phyloP scores from a whole-genome alignment of 2,329 filamentous ascomycete species.

The Neonectria punicea region DNA sequence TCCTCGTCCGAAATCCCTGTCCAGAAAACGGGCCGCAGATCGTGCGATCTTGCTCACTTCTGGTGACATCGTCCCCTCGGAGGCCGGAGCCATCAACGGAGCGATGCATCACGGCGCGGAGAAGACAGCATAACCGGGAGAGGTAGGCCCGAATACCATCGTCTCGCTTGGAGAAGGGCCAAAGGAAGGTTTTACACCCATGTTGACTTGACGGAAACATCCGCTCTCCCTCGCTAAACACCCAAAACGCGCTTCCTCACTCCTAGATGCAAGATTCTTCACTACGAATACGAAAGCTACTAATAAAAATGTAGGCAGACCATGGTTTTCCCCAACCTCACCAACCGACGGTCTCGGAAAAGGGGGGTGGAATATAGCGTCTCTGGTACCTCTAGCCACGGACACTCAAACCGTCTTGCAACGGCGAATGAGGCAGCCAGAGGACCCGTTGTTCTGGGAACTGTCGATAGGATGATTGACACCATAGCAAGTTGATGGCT shows the following conservation, averaged over 20 bases:
- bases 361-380: constrained; percentile 90
- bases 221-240: background rate
- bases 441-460: constrained; percentile 81
- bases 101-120: constrained; percentile 9
- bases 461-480: constrained; percentile 95
- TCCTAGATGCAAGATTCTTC: background rate
- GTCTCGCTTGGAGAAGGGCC: constrained; percentile 1
- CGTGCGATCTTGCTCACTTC: constrained; percentile 1
- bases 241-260: background rate
- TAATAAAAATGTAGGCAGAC: constrained; percentile 68
- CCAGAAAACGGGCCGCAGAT: constrained; percentile 11
- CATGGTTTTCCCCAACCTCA: constrained; percentile 96
- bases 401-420: constrained; percentile 70
- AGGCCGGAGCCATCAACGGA: background rate
- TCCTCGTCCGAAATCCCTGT: background rate
- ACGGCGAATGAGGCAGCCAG: constrained; percentile 74
- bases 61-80: constrained; percentile 7
- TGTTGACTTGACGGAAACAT: background rate
- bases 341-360: constrained; percentile 88
- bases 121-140: background rate
- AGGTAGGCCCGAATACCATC: constrained; percentile 22
- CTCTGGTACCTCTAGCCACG: constrained; percentile 66
- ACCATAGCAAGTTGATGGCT: constrained; percentile 80
- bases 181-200: background rate
- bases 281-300: background rate